Percentiles rank a stretch among this genome's conserved stretches.
Conservation (phyloP, 2,329 filamentous ascomycete genomes). For the Ophiostoma novo-ulmi region DNA sequence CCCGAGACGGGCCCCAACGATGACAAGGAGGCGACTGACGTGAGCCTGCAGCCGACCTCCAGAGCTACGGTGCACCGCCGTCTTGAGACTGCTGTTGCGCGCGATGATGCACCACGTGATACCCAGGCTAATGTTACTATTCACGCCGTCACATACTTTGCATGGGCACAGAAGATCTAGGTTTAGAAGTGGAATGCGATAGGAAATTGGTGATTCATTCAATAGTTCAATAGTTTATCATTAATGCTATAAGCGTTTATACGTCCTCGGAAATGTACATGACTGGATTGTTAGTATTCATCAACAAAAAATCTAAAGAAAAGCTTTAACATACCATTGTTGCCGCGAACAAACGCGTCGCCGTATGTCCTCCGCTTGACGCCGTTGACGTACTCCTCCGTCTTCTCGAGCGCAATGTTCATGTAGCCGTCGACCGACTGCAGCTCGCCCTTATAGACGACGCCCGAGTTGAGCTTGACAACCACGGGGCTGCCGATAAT, state of each 20-base stretch:
- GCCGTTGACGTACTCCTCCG: slow-evolving; percentile 84
- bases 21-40: slow-evolving; percentile 29
- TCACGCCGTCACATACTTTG: slow-evolving; percentile 59
- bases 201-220: slow-evolving; percentile 30
- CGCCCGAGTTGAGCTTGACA: slow-evolving; percentile 97
- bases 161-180: slow-evolving; percentile 50
- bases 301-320: neutral
- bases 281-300: slow-evolving; percentile 40
- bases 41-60: slow-evolving; percentile 28
- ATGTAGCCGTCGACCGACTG: slow-evolving; percentile 99
- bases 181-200: neutral
- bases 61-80: slow-evolving; percentile 45
- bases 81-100: slow-evolving; percentile 52
- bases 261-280: slow-evolving; percentile 67
- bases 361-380: slow-evolving; percentile 78
- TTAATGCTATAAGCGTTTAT: slow-evolving; percentile 24
- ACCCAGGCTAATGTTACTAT: slow-evolving; percentile 57
- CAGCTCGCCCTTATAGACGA: slow-evolving; percentile 94
- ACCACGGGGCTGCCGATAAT: slow-evolving; percentile 93
- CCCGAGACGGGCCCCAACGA: slow-evolving; percentile 42
- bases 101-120: slow-evolving; percentile 54
- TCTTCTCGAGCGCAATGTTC: slow-evolving; percentile 98
- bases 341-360: slow-evolving; percentile 91
- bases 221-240: neutral
- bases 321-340: slow-evolving; percentile 65